Evolutionary conservation across 2,329 filamentous ascomycete species (phyloP).

Genomic region (Pseudogymnoascus sp.): DNA sequence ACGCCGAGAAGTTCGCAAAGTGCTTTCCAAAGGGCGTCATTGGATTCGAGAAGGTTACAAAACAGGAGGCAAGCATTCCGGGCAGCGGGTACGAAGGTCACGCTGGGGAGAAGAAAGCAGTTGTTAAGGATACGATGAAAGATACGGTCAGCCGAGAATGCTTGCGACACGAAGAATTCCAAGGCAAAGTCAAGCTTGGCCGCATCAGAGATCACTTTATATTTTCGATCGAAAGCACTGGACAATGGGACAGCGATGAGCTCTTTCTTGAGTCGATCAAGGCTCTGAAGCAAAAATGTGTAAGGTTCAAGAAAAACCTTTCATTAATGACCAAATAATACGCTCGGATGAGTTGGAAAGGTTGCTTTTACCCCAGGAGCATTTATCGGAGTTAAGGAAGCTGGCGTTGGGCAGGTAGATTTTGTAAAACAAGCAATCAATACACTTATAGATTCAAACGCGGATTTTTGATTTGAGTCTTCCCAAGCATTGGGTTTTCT

Average conservation of each 20-base stretch:
- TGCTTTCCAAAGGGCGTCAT: conserved; percentile 92
- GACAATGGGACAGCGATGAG: conserved; percentile 89
- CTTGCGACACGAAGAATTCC: conserved; percentile 83
- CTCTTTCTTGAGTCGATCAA: conserved; percentile 86
- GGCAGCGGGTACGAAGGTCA: conserved; percentile 64
- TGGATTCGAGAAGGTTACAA: conserved; percentile 63
- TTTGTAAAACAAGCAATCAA: conserved; percentile 13
- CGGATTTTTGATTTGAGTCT: neutral
- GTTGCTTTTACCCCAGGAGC: conserved; percentile 14
- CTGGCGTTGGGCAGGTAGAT: conserved; percentile 22
- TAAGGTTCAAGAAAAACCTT: conserved; percentile 63
- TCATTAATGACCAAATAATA: conserved; percentile 48
- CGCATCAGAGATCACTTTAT: conserved; percentile 93
- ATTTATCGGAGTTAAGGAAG: conserved; percentile 26
- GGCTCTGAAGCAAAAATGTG: conserved; percentile 77
- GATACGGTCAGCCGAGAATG: conserved; percentile 94
- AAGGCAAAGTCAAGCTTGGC: conserved; percentile 90
- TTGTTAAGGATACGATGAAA: conserved; percentile 80
- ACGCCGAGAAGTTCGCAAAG: conserved; percentile 79
- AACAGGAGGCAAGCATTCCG: conserved; percentile 51
- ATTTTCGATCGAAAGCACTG: conserved; percentile 88
- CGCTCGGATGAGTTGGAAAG: conserved; percentile 2
- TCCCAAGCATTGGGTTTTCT: neutral
- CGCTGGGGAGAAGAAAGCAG: conserved; percentile 76
- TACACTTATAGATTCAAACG: neutral